Percentiles rank a stretch among this genome's conserved stretches.
These are phyloP conservation scores for Mucor plumbeus DNA, from an alignment of 371 early-diverging fungal genomes.

Conservation along the genomic window DNA sequence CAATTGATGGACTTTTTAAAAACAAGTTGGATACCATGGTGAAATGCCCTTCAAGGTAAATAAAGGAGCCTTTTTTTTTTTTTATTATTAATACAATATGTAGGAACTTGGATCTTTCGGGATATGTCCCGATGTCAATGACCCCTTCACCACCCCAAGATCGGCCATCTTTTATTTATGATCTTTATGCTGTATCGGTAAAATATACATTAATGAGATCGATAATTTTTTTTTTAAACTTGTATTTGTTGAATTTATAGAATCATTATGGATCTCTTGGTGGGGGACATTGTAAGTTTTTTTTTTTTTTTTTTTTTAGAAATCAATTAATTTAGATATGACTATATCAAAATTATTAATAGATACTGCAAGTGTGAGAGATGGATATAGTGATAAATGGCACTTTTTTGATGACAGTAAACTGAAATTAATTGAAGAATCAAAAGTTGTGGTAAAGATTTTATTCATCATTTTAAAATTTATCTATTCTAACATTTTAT, in stretches of 20 bases:
- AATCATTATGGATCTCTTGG: slow-evolving; percentile 94
- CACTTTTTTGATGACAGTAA: slow-evolving; percentile 93
- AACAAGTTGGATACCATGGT: slow-evolving; percentile 92
- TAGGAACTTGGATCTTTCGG: slow-evolving; percentile 42
- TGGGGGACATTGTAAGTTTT: slow-evolving; percentile 93
- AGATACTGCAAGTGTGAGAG: slow-evolving; percentile 91
- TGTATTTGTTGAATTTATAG: slow-evolving; percentile 27
- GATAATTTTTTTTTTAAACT: neutral
- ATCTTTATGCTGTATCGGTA: slow-evolving; percentile 90
- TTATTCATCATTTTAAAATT: slow-evolving; percentile 26
- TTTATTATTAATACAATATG: neutral
- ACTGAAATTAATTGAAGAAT: slow-evolving; percentile 69
- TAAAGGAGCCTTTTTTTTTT: neutral
- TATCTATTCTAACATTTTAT: too few relatives aligned
- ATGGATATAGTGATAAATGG: slow-evolving; percentile 83
- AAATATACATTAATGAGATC: slow-evolving; percentile 5
- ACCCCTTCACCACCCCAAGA: slow-evolving; percentile 24
- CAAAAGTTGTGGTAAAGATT: slow-evolving; percentile 62
- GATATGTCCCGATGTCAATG: slow-evolving; percentile 45
- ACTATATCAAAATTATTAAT: slow-evolving; percentile 25
- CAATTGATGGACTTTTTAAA: slow-evolving; percentile 88
- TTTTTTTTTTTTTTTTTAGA: too few relatives aligned
- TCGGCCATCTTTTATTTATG: slow-evolving; percentile 63
- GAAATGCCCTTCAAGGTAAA: slow-evolving; percentile 73
- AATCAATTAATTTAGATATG: neutral